Evolutionary conservation across 2,329 filamentous ascomycete species (phyloP).

Genomic region (Cladosporium sp.): DNA sequence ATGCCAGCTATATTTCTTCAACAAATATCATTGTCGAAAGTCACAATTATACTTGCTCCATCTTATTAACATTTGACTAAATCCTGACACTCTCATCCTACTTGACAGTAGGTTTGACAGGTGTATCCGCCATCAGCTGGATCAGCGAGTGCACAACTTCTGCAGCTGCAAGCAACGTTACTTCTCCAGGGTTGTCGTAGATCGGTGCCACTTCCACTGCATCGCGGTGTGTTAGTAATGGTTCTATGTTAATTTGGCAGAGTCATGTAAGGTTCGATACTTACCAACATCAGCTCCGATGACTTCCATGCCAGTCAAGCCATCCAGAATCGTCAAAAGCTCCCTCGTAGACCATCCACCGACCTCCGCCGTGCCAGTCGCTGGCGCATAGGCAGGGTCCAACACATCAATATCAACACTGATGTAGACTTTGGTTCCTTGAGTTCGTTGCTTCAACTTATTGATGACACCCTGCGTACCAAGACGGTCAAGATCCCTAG

Average conservation of each 20-base stretch:
- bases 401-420: constrained; percentile 60
- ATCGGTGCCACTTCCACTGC: constrained; percentile 63
- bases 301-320: constrained; percentile 59
- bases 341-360: constrained; percentile 65
- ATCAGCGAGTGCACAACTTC: constrained; percentile 56
- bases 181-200: constrained; percentile 63
- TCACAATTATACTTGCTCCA: neutral
- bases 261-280: constrained; percentile 21
- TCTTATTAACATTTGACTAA: neutral
- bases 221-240: constrained; percentile 5
- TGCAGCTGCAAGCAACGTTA: constrained; percentile 58
- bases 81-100: neutral
- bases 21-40: neutral
- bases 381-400: constrained; percentile 56
- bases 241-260: neutral
- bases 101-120: constrained; percentile 30
- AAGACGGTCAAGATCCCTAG: constrained; percentile 56
- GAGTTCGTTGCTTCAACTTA: constrained; percentile 53
- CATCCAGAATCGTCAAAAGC: constrained; percentile 60
- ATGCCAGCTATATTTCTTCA: neutral
- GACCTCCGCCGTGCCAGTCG: constrained; percentile 62
- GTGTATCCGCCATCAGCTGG: constrained; percentile 49
- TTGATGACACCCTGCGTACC: constrained; percentile 53
- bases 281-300: constrained; percentile 60
- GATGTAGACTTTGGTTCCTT: constrained; percentile 57